Conservation (phyloP, 2,329 filamentous ascomycete genomes). For the Ascochyta koolunga region DNA sequence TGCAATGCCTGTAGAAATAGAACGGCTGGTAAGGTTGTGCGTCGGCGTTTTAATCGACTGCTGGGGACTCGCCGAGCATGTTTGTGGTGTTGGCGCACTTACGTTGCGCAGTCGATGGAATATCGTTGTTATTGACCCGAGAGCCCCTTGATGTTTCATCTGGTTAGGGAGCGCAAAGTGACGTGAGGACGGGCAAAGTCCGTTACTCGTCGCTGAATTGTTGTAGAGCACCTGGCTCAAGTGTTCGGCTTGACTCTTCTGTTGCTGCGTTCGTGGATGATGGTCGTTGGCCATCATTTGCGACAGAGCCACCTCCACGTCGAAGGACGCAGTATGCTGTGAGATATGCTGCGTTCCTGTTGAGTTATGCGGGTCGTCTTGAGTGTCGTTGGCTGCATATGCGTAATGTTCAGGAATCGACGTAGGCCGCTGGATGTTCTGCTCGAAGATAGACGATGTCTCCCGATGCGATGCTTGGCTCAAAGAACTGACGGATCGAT, state of each 20-base stretch:
- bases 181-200: conserved; percentile 1
- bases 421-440: conserved; percentile 2
- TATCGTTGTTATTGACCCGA: conserved; percentile 11
- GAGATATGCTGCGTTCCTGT: background rate
- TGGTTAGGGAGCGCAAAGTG: conserved; percentile 1
- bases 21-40: background rate
- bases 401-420: background rate
- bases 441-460: conserved; percentile 12
- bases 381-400: background rate
- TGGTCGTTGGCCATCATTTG: conserved; percentile 1
- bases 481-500: conserved; percentile 24
- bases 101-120: conserved; percentile 16
- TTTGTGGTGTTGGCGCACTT: conserved; percentile 10
- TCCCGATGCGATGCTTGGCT: conserved; percentile 13
- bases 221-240: conserved; percentile 34
- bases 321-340: background rate
- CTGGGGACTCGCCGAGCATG: background rate
- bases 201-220: conserved; percentile 4
- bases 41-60: background rate
- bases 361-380: background rate
- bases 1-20: background rate
- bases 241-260: conserved; percentile 31
- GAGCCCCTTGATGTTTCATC: conserved; percentile 12
- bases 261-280: conserved; percentile 18
- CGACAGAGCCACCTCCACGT: conserved; percentile 8